Percentiles rank a stretch among this genome's conserved stretches.
phyloP scores from a whole-genome alignment of 768 basidiomycete genomes.

The Mycena vitilis region DNA sequence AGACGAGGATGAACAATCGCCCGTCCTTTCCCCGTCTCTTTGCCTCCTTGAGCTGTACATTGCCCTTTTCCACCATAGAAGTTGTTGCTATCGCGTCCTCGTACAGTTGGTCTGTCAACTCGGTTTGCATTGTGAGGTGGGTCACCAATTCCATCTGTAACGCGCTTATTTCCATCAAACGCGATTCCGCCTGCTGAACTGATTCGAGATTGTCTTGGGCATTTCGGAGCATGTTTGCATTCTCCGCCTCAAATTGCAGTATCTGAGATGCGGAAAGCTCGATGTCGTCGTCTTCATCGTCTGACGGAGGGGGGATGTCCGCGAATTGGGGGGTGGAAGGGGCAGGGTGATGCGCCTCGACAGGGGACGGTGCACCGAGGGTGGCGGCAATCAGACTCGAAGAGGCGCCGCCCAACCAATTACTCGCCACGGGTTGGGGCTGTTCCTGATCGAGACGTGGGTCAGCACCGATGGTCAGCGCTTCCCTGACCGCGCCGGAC shows the following conservation, averaged over 20 bases:
- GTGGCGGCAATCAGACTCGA: slow-evolving; percentile 70
- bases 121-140: slow-evolving; percentile 90
- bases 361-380: slow-evolving; percentile 60
- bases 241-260: slow-evolving; percentile 93
- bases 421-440: slow-evolving; percentile 47
- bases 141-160: slow-evolving; percentile 92
- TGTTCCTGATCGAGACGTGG: slow-evolving; percentile 37
- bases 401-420: slow-evolving; percentile 73
- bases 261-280: slow-evolving; percentile 91
- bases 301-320: slow-evolving; percentile 46
- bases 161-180: slow-evolving; percentile 91
- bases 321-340: slow-evolving; percentile 38
- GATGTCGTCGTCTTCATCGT: slow-evolving; percentile 78
- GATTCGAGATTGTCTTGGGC: slow-evolving; percentile 90
- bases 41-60: slow-evolving; percentile 90
- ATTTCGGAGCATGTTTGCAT: slow-evolving; percentile 83
- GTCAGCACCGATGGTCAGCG: slow-evolving; percentile 55
- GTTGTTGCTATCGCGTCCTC: slow-evolving; percentile 94
- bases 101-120: slow-evolving; percentile 92
- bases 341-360: slow-evolving; percentile 42
- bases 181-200: slow-evolving; percentile 92
- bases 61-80: slow-evolving; percentile 88
- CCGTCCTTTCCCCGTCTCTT: slow-evolving; percentile 87
- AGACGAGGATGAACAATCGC: slow-evolving; percentile 89
- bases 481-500: slow-evolving; percentile 78